Conservation (phyloP, 2,329 filamentous ascomycete genomes). For the Alternaria hordeiaustralica region DNA sequence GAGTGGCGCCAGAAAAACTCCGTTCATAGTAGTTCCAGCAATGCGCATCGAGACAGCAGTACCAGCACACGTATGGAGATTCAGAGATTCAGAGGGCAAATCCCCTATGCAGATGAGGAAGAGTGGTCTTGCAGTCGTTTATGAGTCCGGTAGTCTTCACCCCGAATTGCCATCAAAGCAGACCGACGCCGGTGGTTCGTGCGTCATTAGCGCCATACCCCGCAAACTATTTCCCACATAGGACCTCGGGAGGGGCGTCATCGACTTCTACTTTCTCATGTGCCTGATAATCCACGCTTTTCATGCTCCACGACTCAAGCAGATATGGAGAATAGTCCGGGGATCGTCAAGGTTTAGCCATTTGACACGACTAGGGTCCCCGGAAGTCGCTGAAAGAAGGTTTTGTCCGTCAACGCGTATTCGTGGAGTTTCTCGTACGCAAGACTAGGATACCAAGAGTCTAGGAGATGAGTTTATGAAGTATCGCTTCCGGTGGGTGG, state of each 20-base stretch:
- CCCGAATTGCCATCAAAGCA: slow-evolving; percentile 1
- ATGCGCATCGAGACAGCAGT: background rate
- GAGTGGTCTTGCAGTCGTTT: background rate
- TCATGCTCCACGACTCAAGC: background rate
- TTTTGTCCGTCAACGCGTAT: background rate
- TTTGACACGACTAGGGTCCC: background rate
- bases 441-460: background rate
- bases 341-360: background rate
- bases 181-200: background rate
- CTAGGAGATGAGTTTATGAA: background rate
- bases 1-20: background rate
- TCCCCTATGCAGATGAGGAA: background rate
- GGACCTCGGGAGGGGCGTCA: slow-evolving; percentile 4
- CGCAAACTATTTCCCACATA: background rate
- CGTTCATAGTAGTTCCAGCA: background rate
- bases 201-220: slow-evolving; percentile 2
- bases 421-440: slow-evolving; percentile 10
- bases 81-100: background rate
- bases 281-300: background rate
- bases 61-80: background rate
- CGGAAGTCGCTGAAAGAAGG: background rate
- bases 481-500: background rate
- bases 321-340: slow-evolving; percentile 1
- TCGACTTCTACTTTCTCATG: background rate
- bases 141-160: background rate